Evolutionary conservation across 164 flowering plant species (phyloP), one percentile per base, ranked within the genome.

Genomic region (Kingdonia uniflora): DNA sequence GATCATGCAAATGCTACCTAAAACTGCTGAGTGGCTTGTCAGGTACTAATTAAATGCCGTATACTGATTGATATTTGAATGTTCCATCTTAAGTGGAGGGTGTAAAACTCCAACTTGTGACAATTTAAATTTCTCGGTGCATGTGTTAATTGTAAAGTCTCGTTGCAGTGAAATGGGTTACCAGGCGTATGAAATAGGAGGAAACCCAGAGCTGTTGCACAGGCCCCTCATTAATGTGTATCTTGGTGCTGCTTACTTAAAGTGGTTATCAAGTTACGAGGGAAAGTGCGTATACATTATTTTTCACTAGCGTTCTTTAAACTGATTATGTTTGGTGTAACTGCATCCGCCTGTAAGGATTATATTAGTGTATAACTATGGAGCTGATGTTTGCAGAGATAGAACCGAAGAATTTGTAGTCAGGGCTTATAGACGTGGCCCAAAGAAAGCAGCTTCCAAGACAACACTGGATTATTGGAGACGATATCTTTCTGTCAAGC

Each of bases 371-470:
- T n/a, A 47, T 49, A 46, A 58, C 23, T 24, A 17, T 57, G 43
- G 24, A 20, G 51, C 44, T 62, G 17, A 49, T 59, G 16, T 63
- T 51, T 74, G 58, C 81, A 91, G 97, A 65, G 84, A 75, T 58
- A 81, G 92, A 73, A 76, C 63, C 57, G 97, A 87, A 65, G 97
- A 91, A 67, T 91, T 81, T 73, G 71, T 83, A 20, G 74, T 91
- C 16, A 79, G 97, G 69, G 81, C 97, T 46, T 91, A 76, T 52
- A 78, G 65, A 58, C 81, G 81, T 64, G 92, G 95, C 19, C 64
- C 80, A 14, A 84, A 87, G 59, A 90, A 81, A 66, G 95, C 88
- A 38, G 73, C 76, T 59, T 89, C 81, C 58, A 91, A 91, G 59
- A 80, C 97, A 61, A 91, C 92, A 47, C 65, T 83, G 67, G 75